phyloP scores from a whole-genome alignment of 2,329 filamentous ascomycete species.

The Tympanopsis confertula region DNA sequence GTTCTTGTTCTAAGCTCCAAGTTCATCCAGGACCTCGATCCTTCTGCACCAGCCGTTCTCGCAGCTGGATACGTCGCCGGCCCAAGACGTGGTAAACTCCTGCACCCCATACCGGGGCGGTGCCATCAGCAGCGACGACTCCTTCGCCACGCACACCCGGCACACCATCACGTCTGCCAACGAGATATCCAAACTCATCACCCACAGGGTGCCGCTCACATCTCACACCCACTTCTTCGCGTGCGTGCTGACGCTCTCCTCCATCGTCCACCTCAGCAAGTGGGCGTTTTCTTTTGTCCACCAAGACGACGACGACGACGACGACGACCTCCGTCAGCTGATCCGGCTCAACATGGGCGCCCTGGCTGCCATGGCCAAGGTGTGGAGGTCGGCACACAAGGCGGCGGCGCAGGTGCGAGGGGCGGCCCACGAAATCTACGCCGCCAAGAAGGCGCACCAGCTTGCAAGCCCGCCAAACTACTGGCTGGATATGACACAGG shows the following conservation, averaged over 20 bases:
- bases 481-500: constrained; percentile 41
- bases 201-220: constrained; percentile 59
- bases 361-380: constrained; percentile 53
- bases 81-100: constrained; percentile 43
- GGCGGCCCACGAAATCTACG: constrained; percentile 68
- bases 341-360: constrained; percentile 71
- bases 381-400: constrained; percentile 62
- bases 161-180: constrained; percentile 73
- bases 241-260: constrained; percentile 66
- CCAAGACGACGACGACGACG: constrained; percentile 41
- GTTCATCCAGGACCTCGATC: constrained; percentile 41
- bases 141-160: constrained; percentile 58
- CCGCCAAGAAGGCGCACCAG: constrained; percentile 42
- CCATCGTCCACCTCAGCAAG: constrained; percentile 70
- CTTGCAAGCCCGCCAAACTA: constrained; percentile 36
- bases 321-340: constrained; percentile 59
- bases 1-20: constrained; percentile 1
- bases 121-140: constrained; percentile 33
- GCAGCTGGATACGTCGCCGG: constrained; percentile 54
- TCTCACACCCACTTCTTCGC: constrained; percentile 77
- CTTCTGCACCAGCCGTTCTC: constrained; percentile 72
- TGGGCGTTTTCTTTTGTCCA: constrained; percentile 56
- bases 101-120: constrained; percentile 54
- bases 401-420: constrained; percentile 65
- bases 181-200: constrained; percentile 64